A percentile compares a stretch with the other conserved stretches of the same genome.
phyloP scores from a whole-genome alignment of 768 basidiomycete species.

The Hericium coralloides region DNA sequence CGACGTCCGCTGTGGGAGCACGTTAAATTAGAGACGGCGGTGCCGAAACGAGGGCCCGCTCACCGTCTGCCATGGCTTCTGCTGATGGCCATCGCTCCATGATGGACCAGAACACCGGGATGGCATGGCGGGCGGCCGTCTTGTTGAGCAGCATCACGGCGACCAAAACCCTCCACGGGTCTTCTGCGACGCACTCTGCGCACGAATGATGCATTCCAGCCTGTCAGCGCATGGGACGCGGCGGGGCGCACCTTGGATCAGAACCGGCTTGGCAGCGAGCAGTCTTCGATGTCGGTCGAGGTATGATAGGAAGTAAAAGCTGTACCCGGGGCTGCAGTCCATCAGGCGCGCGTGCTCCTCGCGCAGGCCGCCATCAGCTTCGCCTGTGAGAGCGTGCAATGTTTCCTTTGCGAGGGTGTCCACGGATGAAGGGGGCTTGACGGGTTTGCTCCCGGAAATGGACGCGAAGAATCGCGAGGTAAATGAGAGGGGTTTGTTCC shows the following conservation, averaged over 20 bases:
- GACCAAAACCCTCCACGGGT: constrained; percentile 65
- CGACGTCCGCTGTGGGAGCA: constrained; percentile 28
- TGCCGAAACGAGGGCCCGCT: constrained; percentile 3
- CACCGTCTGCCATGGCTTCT: constrained; percentile 45
- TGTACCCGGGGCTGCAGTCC: constrained; percentile 9
- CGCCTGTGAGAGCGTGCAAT: neutral
- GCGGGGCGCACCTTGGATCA: constrained; percentile 18
- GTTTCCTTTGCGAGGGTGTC: neutral
- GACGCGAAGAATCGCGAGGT: neutral
- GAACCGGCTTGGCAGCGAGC: constrained; percentile 18
- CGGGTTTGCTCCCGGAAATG: neutral
- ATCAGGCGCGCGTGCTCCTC: constrained; percentile 6
- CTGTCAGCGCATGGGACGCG: neutral
- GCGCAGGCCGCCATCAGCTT: neutral
- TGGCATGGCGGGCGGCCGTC: constrained; percentile 51
- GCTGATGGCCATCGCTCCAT: constrained; percentile 52
- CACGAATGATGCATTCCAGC: neutral
- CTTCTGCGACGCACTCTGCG: constrained; percentile 40
- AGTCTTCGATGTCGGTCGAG: constrained; percentile 6
- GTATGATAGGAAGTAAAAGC: constrained; percentile 7
- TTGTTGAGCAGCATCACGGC: constrained; percentile 64
- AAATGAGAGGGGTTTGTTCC: neutral
- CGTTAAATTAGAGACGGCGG: neutral
- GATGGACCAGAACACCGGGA: constrained; percentile 57
- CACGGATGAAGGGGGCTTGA: neutral